A percentile compares a stretch with the other conserved stretches of the same genome.
phyloP scores from a whole-genome alignment of 345 rosid genomes.

The Aquilaria yunnanensis region DNA sequence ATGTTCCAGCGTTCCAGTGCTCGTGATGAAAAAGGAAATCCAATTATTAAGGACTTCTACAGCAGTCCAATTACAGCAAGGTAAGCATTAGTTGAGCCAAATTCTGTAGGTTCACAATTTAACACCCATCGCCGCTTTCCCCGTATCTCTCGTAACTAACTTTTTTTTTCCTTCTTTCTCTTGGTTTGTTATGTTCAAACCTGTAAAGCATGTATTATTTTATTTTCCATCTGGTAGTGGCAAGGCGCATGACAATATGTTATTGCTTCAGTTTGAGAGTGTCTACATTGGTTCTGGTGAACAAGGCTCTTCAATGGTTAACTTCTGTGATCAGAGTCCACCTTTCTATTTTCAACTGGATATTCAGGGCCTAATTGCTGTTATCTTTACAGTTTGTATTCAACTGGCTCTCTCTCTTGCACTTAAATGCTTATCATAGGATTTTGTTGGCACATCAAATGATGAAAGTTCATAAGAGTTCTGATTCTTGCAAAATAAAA shows the following conservation, averaged over 20 bases:
- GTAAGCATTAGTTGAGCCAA: conserved; percentile 25
- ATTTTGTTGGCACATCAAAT: too few relatives aligned
- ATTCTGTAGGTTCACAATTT: neutral
- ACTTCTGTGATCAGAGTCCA: conserved; percentile 16
- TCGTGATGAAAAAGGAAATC: conserved; percentile 75
- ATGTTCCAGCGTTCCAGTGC: conserved; percentile 70
- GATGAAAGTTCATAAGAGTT: too few relatives aligned
- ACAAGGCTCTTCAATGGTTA: conserved; percentile 88
- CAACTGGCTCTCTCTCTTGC: conserved; percentile 13
- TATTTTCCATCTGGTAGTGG: conserved; percentile 51
- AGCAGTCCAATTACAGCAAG: conserved; percentile 94
- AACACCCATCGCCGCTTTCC: neutral
- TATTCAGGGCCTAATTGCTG: conserved; percentile 8
- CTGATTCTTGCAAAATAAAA: too few relatives aligned
- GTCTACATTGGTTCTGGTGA: conserved; percentile 91
- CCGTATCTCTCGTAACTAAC: conserved; percentile 1
- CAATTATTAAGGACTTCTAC: conserved; percentile 73
- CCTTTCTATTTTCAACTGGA: conserved; percentile 3
- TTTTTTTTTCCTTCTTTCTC: neutral
- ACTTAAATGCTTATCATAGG: too few relatives aligned
- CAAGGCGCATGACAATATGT: conserved; percentile 63
- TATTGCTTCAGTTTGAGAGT: conserved; percentile 77
- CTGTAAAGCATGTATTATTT: conserved; percentile 7
- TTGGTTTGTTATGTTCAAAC: conserved; percentile 10
- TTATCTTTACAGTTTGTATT: conserved; percentile 57